Conservation (phyloP, 1,284 basidiomycete species). For the Sporisorium exsertum region DNA sequence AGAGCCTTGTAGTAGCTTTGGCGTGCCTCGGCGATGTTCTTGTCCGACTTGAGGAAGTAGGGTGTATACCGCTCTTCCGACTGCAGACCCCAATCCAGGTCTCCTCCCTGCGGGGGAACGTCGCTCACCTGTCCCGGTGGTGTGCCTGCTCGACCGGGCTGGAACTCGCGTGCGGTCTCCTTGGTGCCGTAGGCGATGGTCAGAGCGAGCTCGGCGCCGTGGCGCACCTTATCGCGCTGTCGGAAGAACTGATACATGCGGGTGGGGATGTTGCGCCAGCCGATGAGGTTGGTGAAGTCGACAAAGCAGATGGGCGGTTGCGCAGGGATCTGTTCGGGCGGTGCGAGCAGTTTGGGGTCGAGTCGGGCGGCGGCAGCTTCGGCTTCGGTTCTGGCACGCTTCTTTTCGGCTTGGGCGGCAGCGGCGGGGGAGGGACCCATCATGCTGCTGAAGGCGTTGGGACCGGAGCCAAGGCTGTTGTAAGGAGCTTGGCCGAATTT, state of each 20-base stretch:
- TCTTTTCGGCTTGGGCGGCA: slow-evolving; percentile 47
- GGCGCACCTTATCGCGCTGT: slow-evolving; percentile 80
- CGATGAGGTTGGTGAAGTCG: slow-evolving; percentile 86
- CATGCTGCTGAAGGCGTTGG: slow-evolving; percentile 40
- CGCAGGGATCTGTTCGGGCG: slow-evolving; percentile 77
- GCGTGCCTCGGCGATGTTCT: slow-evolving; percentile 78
- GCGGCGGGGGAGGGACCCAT: slow-evolving; percentile 33
- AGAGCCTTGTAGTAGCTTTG: slow-evolving; percentile 83
- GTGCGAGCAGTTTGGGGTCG: slow-evolving; percentile 68
- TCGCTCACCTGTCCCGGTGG: slow-evolving; percentile 29
- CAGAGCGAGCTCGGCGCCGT: slow-evolving; percentile 85
- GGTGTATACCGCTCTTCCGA: slow-evolving; percentile 80
- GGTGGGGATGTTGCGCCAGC: slow-evolving; percentile 85
- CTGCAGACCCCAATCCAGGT: slow-evolving; percentile 80
- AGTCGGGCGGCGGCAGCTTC: slow-evolving; percentile 55
- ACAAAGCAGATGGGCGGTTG: slow-evolving; percentile 88
- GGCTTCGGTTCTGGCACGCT: slow-evolving; percentile 33
- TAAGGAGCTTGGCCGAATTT: slow-evolving; percentile 33
- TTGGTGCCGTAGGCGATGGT: slow-evolving; percentile 76
- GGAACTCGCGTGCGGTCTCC: slow-evolving; percentile 75
- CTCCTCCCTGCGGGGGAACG: slow-evolving; percentile 70
- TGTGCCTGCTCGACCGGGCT: slow-evolving; percentile 47
- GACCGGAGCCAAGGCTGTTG: slow-evolving; percentile 31
- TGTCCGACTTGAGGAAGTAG: slow-evolving; percentile 75
- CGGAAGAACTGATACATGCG: slow-evolving; percentile 96